Percentiles rank a stretch among this genome's conserved stretches.
These are phyloP conservation scores for Coniochaeta sp. DNA, from an alignment of 2,329 filamentous ascomycete species.

Conservation along the genomic window DNA sequence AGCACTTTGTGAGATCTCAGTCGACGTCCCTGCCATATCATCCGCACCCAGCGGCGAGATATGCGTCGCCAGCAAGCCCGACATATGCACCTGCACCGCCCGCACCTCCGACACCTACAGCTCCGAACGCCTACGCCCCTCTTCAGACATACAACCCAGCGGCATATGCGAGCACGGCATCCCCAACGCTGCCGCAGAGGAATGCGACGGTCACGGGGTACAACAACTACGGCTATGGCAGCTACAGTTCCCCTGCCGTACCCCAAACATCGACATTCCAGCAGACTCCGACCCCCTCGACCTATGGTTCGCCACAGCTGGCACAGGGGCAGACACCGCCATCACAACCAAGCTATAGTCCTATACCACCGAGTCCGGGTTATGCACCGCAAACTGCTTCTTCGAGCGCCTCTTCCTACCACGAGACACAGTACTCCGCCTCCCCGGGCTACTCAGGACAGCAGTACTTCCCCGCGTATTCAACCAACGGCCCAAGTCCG, in stretches of 20 bases:
- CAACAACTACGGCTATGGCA: constrained; percentile 32
- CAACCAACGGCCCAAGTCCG: constrained; percentile 30
- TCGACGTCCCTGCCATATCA: constrained; percentile 45
- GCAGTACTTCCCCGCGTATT: constrained; percentile 25
- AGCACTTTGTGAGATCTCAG: constrained; percentile 51
- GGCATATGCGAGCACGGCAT: constrained; percentile 42
- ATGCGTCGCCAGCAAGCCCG: constrained; percentile 28
- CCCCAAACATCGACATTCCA: constrained; percentile 27
- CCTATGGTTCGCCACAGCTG: constrained; percentile 20
- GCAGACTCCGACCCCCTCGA: constrained; percentile 28
- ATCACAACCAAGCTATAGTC: constrained; percentile 30
- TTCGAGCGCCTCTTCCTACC: constrained; percentile 14
- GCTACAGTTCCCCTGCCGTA: constrained; percentile 28
- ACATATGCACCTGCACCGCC: constrained; percentile 26
- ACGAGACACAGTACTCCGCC: constrained; percentile 14
- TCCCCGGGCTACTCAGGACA: constrained; percentile 14
- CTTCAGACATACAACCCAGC: constrained; percentile 50
- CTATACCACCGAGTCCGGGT: constrained; percentile 27
- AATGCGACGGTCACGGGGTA: constrained; percentile 43
- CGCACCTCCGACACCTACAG: constrained; percentile 31
- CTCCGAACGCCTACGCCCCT: neutral
- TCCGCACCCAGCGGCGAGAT: constrained; percentile 30
- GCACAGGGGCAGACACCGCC: constrained; percentile 21
- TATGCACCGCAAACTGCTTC: constrained; percentile 20
- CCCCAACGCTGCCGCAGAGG: constrained; percentile 38